These are phyloP conservation scores for Cystobasidiopsis lactophilus DNA, from an alignment of 768 basidiomycete genomes.

Conservation along the genomic window DNA sequence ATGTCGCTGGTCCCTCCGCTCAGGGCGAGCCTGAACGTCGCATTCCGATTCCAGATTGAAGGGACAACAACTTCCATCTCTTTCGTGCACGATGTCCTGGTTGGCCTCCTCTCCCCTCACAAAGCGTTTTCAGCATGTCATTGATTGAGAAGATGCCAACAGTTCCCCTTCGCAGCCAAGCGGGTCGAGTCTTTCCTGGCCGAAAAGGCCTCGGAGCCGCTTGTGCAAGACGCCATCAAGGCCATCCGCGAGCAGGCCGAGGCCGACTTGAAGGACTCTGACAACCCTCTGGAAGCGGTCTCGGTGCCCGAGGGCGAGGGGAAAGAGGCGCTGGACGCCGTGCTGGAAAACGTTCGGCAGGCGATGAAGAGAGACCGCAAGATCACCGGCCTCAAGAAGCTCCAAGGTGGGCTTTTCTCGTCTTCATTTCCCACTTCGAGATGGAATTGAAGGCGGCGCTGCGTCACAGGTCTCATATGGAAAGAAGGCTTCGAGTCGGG, in stretches of 20 bases:
- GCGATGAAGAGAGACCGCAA: slow-evolving; percentile 6
- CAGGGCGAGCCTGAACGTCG: too few species aligned
- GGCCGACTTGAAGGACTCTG: background rate
- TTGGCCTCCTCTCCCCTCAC: background rate
- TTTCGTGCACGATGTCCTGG: slow-evolving; percentile 1
- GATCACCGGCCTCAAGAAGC: slow-evolving; percentile 1
- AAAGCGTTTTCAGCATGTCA: too few species aligned
- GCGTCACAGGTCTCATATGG: background rate
- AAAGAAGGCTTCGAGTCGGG: background rate
- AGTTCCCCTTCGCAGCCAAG: slow-evolving; percentile 1
- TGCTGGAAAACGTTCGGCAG: background rate
- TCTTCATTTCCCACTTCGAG: too few species aligned
- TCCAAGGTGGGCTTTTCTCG: background rate
- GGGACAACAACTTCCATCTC: slow-evolving; percentile 1
- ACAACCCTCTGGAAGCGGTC: background rate
- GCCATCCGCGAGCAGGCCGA: slow-evolving; percentile 1
- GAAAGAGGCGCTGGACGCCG: background rate
- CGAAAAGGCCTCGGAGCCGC: too few species aligned
- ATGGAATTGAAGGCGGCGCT: background rate
- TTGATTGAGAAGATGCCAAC: background rate
- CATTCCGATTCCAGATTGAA: slow-evolving; percentile 3
- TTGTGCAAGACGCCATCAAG: background rate
- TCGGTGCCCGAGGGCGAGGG: background rate
- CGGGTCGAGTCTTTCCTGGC: background rate
- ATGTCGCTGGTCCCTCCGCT: too few species aligned